Evolutionary conservation across 805 yeast genomes (phyloP), one percentile per base, ranked within the genome.

Genomic region (Maudiozyma serrabonitensis): DNA sequence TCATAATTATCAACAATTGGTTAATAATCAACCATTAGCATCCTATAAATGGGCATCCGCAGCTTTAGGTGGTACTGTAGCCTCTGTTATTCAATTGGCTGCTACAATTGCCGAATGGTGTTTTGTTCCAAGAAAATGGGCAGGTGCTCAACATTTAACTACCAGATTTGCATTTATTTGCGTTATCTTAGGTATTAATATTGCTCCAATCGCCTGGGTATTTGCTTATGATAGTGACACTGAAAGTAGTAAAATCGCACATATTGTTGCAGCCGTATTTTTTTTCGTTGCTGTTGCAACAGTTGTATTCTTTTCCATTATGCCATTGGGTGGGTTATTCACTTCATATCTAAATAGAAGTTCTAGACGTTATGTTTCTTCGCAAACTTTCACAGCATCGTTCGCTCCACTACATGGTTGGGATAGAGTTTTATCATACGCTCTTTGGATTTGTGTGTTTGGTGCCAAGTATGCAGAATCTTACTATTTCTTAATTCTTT

Each of bases 41-140:
- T 89, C 95, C 49, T 82, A 91, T 47, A 74, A 84, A 65, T 93
- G 96, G 96, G 91, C 97, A 50, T 75, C 95, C 34, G 84, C 83
- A 56, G 95, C 96, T 46, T 74, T 90, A 58, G 98, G 90, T 70
- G 99, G 99, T 76, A 70, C 85, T 47, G 75, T 93, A 61, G 98
- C 97, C 47, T 71, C 81, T 52, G 64, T 78, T 45, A 80, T 93
- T 62, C 95, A 93, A 72, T 76, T 93, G 52, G 61, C 79, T 49
- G 99, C 99, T 43, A 90, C 98, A 26, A 52, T 89, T 37, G 79
- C 86, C 60, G 99, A 93, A 71, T 91, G 96, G 95, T 74, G 81
- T 66, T 93, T 89, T 63, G 98, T 93, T 53, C 99, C 99, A 57
- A 84, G 99, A 71, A 80, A 84, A 59, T 93, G 98, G 97, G 95